Evolutionary conservation across 805 yeast genomes (phyloP).

Genomic region (Suhomyces emberorum): DNA sequence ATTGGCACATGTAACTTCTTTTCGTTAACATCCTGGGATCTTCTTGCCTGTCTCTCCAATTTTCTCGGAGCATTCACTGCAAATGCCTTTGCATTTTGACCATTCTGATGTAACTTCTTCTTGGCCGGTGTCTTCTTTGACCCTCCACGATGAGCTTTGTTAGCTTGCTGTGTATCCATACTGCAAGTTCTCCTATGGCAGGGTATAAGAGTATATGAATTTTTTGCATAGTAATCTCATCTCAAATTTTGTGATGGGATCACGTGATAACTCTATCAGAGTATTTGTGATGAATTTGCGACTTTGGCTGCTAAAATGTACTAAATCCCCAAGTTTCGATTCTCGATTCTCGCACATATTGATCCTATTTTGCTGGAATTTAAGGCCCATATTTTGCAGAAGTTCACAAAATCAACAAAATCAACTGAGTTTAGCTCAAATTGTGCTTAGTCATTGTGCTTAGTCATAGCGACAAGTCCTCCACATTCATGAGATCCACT

Average conservation of each 20-base stretch:
- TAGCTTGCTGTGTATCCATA: conserved; percentile 50
- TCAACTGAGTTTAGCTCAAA: too few species aligned
- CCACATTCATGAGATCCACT: too few species aligned
- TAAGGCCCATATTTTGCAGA: too few species aligned
- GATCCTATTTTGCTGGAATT: too few species aligned
- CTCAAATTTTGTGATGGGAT: neutral
- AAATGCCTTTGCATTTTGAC: conserved; percentile 48
- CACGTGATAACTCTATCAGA: neutral
- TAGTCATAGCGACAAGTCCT: too few species aligned
- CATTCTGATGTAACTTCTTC: conserved; percentile 84
- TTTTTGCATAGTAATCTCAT: conserved; percentile 5
- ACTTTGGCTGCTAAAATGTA: neutral
- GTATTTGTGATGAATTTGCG: too few species aligned
- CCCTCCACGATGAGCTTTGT: conserved; percentile 78
- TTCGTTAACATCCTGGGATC: conserved; percentile 82
- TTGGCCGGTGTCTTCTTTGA: conserved; percentile 57
- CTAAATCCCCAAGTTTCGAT: too few species aligned
- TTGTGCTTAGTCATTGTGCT: too few species aligned
- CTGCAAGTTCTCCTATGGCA: neutral
- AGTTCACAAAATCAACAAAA: too few species aligned
- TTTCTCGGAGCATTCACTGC: conserved; percentile 67
- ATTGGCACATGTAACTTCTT: conserved; percentile 91
- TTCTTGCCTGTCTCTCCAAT: conserved; percentile 75
- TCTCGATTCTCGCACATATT: too few species aligned
- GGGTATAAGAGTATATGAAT: too few species aligned